Conservation (phyloP, 495 filamentous ascomycete species). For the Xylaria acuta region DNA sequence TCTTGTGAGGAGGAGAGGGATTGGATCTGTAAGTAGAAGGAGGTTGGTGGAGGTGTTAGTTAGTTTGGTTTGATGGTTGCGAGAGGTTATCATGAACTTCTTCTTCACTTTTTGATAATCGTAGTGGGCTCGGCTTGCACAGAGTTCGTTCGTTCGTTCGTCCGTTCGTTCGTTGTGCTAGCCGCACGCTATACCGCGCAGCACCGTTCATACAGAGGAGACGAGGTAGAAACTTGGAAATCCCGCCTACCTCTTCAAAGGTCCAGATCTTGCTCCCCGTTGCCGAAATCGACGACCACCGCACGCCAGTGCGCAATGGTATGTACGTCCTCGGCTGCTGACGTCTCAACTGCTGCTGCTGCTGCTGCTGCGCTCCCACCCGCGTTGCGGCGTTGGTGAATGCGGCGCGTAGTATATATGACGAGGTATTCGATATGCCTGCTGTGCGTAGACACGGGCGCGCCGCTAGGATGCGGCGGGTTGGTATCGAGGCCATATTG, state of each 20-base stretch:
- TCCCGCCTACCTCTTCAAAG: conserved; percentile 51
- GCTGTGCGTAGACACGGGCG: conserved; percentile 9
- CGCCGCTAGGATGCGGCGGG: conserved; percentile 16
- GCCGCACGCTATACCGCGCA: no score
- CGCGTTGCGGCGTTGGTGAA: conserved; percentile 1
- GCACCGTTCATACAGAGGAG: no score
- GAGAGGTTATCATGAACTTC: no score
- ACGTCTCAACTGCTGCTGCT: conserved; percentile 1
- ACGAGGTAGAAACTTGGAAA: neutral
- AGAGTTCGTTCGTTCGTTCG: no score
- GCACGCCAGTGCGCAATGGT: neutral
- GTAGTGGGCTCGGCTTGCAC: no score
- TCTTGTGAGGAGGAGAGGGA: conserved; percentile 28
- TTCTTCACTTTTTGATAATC: no score
- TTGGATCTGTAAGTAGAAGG: conserved; percentile 38
- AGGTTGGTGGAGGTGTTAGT: neutral
- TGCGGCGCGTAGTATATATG: neutral
- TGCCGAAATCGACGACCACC: conserved; percentile 35
- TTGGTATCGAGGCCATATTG: conserved; percentile 12
- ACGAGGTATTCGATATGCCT: neutral
- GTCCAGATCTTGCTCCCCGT: conserved; percentile 50
- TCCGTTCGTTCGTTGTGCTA: no score
- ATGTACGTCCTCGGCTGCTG: neutral
- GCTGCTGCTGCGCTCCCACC: neutral
- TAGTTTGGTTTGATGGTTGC: conserved; percentile 34